Base-by-base conservation (phyloP, 1,284 basidiomycete species). In the Flammula alnicola region DNA sequence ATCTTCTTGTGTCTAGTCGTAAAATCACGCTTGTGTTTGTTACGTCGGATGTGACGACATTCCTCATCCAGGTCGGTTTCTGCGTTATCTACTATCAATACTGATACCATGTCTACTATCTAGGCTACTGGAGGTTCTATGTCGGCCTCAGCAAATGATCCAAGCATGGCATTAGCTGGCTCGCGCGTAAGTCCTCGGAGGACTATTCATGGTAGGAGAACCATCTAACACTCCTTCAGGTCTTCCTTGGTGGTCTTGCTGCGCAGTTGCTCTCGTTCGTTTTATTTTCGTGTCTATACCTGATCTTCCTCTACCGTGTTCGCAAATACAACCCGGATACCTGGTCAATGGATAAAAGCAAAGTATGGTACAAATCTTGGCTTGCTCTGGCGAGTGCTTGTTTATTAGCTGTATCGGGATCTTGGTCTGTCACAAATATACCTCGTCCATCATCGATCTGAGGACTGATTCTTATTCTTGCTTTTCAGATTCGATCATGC, bases 371-470 rank as follows among this genome's bases (percentile, higher is more conserved):
- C 57, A 62, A 67, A 9, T 80, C 85, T 55, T 89, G 86, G 87
- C 77, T 80, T 36, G 63, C 78, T 4, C 68, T 90, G 17, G 78
- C 77, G 12, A 68, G 62, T 14, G 79, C 80, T 62, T 89, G 43
- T 65, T 71, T 9, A 58, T 88, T 54, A 87, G 85, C 55, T 88
- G 84, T 56, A 65, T 83, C 27, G 83, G 84, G 27, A 86, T 90
- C 54, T 62, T 88, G 58, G 84, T 84, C 47, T 39, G 72, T 65
- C 10, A 12, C n/a, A 16, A 23, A 40, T 33, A 17, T 14, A n/a
- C 29, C 22, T n/a, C 19, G 9, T 23, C 17, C 16, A 8, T 16
- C 39, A 11, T 23, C 23, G 19, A 26, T 16, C 20, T 26, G 12
- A 16, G 17, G 16, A 31, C 32, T 31, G 37, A 43, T 36, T 23